Base-by-base conservation (phyloP, 1,139 yeast species). In the Candida pseudocylindracea region DNA sequence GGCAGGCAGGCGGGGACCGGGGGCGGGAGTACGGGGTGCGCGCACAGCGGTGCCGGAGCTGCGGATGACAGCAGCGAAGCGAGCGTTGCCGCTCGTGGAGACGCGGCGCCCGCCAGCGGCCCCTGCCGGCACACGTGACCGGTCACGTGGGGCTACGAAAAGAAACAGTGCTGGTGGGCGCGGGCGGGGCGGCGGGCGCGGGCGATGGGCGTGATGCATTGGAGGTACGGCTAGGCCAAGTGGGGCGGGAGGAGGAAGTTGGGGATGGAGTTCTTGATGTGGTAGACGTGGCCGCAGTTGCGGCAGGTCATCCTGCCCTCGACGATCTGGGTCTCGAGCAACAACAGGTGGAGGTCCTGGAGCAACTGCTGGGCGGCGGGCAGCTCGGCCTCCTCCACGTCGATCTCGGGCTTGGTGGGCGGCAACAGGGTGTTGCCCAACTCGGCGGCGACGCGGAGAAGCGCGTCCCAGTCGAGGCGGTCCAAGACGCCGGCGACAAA, bases 231-330 rank as follows among this genome's bases (percentile, higher is more conserved):
- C 20, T 15, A 15, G 20, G 20, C 20, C 9, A 88, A 62, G 51
- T 88, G 96, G 12, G 98, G 96, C 31, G 98, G 96, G 34, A 88
- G 64, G 38, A 88, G 59, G 53, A 88, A 79, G 60, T 88, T 88
- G 32, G 99, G 95, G 44, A 88, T 83, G 36, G 88, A 71, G 58
- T 83, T 85, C 54, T 85, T 85, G 54, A 88, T 79, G 54, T 75
- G 70, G 54, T 85, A 91, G 11, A 78, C 60, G 50, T 88, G 96
- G 2, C 69, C 72, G 50, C 99, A 88, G 53, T 73, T 75, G 26
- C 67, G 62, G 50, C 99, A 88, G 12, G 61, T 58, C 96, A 88
- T 83, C 45, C 72, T 70, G 2, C 98, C 99, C 43, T 83, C 88
- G 12, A 63, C 51, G 36, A 88, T 79, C 40, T 74, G 83, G 1